Conservation (phyloP, 441 rosid species). For the Monsonia emarginata region DNA sequence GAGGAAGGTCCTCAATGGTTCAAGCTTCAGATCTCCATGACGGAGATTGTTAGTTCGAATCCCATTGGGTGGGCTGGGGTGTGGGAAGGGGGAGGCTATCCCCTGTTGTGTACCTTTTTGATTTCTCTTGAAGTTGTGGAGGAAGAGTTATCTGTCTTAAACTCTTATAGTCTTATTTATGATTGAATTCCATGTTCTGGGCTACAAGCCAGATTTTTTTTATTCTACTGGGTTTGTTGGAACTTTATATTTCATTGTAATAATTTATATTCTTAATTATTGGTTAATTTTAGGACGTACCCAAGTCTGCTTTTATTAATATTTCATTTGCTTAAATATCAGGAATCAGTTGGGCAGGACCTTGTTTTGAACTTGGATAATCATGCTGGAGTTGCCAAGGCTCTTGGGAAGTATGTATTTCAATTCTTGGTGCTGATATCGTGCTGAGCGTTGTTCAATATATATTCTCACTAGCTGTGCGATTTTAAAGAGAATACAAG, state of each 20-base stretch:
- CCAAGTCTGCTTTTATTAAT: not conserved
- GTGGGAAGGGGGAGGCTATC: too few relatives aligned
- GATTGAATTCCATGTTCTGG: not conserved
- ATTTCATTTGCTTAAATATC: conserved; percentile 13
- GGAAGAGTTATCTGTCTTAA: not conserved
- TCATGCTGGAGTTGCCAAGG: conserved; percentile 19
- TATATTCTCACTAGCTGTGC: conserved; percentile 14
- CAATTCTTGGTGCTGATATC: conserved; percentile 11
- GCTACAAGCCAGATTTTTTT: not conserved
- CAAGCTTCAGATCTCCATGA: too few relatives aligned
- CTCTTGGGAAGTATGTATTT: conserved; percentile 38
- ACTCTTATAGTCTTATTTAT: not conserved
- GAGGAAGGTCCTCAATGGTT: too few relatives aligned
- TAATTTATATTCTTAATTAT: not conserved
- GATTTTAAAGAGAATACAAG: not conserved
- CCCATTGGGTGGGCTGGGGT: too few relatives aligned
- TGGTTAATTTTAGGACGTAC: not conserved
- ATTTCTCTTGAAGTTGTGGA: too few relatives aligned
- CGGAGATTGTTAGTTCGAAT: too few relatives aligned
- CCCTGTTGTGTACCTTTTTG: too few relatives aligned
- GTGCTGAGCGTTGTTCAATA: conserved; percentile 13
- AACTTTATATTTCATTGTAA: not conserved
- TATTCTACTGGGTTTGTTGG: not conserved
- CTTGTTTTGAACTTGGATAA: conserved; percentile 14
- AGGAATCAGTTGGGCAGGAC: conserved; percentile 43